Evolutionary conservation across 2,329 filamentous ascomycete genomes (phyloP).

Genomic region (Colletotrichum magnum): DNA sequence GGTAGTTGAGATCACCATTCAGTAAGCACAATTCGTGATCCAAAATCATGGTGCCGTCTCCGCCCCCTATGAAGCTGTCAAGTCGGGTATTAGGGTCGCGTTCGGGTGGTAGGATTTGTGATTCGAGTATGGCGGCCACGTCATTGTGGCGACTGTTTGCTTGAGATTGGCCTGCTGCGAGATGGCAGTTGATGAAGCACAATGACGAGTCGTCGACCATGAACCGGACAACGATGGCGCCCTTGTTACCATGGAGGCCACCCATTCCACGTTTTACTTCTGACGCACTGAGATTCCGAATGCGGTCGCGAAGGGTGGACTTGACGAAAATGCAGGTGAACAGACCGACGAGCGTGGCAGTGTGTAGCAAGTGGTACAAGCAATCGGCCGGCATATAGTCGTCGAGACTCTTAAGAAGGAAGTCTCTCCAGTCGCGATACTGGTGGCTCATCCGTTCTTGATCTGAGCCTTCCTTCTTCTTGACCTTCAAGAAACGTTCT

Average conservation of each 20-base stretch:
- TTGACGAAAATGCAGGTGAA: slow-evolving; percentile 98
- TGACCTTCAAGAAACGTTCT: slow-evolving; percentile 91
- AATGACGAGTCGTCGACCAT: slow-evolving; percentile 93
- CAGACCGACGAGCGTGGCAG: slow-evolving; percentile 89
- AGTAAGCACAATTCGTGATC: slow-evolving; percentile 98
- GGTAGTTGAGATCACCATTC: slow-evolving; percentile 97
- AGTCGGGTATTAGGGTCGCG: slow-evolving; percentile 76
- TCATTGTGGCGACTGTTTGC: slow-evolving; percentile 94
- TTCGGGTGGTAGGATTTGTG: slow-evolving; percentile 80
- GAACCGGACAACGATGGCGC: slow-evolving; percentile 92
- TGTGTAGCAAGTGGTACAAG: slow-evolving; percentile 88
- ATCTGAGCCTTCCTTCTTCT: slow-evolving; percentile 85
- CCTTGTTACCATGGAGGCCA: slow-evolving; percentile 96
- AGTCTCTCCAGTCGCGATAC: slow-evolving; percentile 96
- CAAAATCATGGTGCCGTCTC: slow-evolving; percentile 93
- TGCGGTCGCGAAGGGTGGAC: slow-evolving; percentile 79
- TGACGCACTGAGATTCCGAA: slow-evolving; percentile 82
- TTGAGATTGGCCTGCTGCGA: slow-evolving; percentile 93
- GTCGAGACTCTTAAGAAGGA: slow-evolving; percentile 85
- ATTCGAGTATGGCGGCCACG: slow-evolving; percentile 89
- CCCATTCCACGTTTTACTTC: slow-evolving; percentile 98
- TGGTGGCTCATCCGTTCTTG: slow-evolving; percentile 97
- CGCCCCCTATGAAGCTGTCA: slow-evolving; percentile 90
- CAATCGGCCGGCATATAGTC: slow-evolving; percentile 84
- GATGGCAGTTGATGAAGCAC: slow-evolving; percentile 97